A percentile compares a stretch with the other conserved stretches of the same genome.
These are phyloP conservation scores for Colletotrichum endophyticum DNA, from an alignment of 2,329 filamentous ascomycete species.

Conservation along the genomic window DNA sequence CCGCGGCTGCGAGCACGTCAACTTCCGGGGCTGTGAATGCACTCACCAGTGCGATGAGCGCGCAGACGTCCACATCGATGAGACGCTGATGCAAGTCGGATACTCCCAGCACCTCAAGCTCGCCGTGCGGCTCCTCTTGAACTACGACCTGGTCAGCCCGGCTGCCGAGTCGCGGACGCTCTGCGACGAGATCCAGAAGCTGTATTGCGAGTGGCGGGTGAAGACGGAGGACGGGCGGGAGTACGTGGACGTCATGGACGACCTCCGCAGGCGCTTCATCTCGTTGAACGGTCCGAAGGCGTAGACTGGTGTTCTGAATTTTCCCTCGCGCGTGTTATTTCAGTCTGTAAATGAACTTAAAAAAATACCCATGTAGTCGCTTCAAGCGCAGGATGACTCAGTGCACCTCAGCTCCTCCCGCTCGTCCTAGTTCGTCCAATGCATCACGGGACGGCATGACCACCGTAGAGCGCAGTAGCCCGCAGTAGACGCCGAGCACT, in stretches of 20 bases:
- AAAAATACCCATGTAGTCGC: not conserved
- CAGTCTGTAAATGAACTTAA: not conserved
- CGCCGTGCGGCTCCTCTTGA: conserved; percentile 28
- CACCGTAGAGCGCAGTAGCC: not conserved
- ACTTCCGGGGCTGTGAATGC: conserved; percentile 18
- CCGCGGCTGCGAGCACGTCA: conserved; percentile 22
- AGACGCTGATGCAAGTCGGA: conserved; percentile 25
- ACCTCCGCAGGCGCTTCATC: not conserved
- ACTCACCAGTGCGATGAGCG: not conserved
- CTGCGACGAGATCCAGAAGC: conserved; percentile 24
- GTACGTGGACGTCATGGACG: conserved; percentile 35
- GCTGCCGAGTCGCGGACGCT: not conserved
- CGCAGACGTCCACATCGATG: conserved; percentile 34
- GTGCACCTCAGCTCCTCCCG: not conserved
- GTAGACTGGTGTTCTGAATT: not conserved
- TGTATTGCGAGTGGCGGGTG: conserved; percentile 33
- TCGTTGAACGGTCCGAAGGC: conserved; percentile 3
- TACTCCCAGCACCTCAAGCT: conserved; percentile 31
- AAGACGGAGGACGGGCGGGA: conserved; percentile 31
- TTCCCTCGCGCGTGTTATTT: not conserved
- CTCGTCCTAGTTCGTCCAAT: not conserved
- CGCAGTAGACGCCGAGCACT: not conserved
- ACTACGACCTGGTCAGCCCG: conserved; percentile 22
- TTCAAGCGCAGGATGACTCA: not conserved
- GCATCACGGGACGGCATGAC: not conserved